A percentile compares a stretch with the other conserved stretches of the same genome.
Conservation (phyloP, 164 flowering plant species). For the Nelumbo lutea region DNA sequence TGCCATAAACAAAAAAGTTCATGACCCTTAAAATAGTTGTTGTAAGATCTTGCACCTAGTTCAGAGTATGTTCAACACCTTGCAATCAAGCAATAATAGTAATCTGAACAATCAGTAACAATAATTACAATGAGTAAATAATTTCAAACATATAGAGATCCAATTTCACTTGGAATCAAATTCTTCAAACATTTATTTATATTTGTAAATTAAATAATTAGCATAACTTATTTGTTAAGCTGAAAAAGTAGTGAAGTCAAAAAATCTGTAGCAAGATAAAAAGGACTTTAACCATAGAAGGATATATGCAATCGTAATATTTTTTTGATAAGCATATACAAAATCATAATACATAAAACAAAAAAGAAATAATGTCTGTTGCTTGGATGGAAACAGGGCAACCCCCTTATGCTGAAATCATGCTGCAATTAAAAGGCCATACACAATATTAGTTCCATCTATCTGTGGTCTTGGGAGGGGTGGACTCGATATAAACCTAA, state of each 20-base stretch:
- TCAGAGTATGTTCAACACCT: not conserved
- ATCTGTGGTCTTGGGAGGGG: too few species aligned
- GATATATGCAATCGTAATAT: too few species aligned
- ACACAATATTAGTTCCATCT: too few species aligned
- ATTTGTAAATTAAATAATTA: not conserved
- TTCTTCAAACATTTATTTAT: not conserved
- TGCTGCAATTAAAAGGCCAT: too few species aligned
- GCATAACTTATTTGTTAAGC: not conserved
- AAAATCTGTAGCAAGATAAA: not conserved
- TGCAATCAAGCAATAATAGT: not conserved
- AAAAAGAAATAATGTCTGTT: too few species aligned
- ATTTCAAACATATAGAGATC: not conserved
- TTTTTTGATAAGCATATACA: too few species aligned
- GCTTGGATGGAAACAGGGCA: too few species aligned
- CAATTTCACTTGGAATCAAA: not conserved
- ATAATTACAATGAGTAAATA: not conserved
- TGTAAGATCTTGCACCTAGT: not conserved
- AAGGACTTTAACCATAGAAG: not conserved
- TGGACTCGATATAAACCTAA: too few species aligned
- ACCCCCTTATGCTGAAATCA: too few species aligned
- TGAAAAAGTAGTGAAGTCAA: not conserved
- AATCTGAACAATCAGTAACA: not conserved
- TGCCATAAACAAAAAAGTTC: conserved; percentile 31
- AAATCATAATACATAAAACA: too few species aligned
- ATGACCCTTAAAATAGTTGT: conserved; percentile 8